phyloP scores from a whole-genome alignment of 1,284 basidiomycete genomes.

The Acaromyces ingoldii region DNA sequence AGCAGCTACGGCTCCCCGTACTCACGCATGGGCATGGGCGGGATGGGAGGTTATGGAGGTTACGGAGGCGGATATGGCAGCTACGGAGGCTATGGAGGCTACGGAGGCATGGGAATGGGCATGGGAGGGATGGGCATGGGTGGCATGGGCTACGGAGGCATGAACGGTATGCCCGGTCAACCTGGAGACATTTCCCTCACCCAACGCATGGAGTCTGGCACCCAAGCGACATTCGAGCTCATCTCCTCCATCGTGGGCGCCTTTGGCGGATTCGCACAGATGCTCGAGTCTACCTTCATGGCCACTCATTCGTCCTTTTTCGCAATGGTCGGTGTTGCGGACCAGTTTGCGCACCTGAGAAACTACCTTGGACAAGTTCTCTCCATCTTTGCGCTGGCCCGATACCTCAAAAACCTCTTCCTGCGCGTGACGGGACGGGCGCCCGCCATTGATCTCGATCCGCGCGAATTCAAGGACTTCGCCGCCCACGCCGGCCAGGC shows the following conservation, averaged over 20 bases:
- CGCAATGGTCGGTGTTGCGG: slow-evolving; percentile 95
- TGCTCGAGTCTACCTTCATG: slow-evolving; percentile 97
- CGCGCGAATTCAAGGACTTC: slow-evolving; percentile 47
- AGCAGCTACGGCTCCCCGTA: slow-evolving; percentile 42
- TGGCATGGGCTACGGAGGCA: slow-evolving; percentile 36
- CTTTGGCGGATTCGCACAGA: slow-evolving; percentile 91
- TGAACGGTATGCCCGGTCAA: slow-evolving; percentile 37
- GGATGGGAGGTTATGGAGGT: slow-evolving; percentile 24
- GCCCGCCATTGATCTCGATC: slow-evolving; percentile 38
- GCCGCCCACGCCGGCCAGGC: slow-evolving; percentile 21
- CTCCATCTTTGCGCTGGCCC: slow-evolving; percentile 75
- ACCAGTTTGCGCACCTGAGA: slow-evolving; percentile 85
- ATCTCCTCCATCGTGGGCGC: slow-evolving; percentile 93
- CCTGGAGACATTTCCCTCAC: slow-evolving; percentile 61
- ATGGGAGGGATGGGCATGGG: slow-evolving; percentile 31
- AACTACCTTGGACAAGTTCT: slow-evolving; percentile 90
- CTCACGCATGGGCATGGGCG: slow-evolving; percentile 40
- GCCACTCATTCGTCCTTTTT: slow-evolving; percentile 98
- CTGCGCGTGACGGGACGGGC: slow-evolving; percentile 35
- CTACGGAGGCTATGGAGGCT: slow-evolving; percentile 19
- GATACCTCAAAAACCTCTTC: slow-evolving; percentile 64
- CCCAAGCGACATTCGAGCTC: slow-evolving; percentile 86
- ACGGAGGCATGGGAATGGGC: slow-evolving; percentile 21
- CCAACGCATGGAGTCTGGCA: slow-evolving; percentile 80
- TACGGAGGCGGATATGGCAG: slow-evolving; percentile 12